Evolutionary conservation across 306 rosid species (phyloP).

Genomic region (Gastrolobium bilobum): DNA sequence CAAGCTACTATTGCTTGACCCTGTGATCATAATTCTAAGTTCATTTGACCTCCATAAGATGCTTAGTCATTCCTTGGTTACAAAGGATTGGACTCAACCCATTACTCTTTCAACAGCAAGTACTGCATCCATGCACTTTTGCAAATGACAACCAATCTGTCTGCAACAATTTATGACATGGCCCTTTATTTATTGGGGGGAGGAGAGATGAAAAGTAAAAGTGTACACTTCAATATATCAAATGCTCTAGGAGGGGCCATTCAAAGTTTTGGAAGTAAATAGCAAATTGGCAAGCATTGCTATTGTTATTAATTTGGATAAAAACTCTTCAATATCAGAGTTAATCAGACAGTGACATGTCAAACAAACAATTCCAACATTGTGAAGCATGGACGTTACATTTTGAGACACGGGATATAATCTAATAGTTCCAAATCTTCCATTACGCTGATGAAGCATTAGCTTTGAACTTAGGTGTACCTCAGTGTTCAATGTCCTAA

Average conservation of each 20-base stretch:
- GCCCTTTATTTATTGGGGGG: neutral
- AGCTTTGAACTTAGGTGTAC: neutral
- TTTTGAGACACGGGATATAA: too few relatives aligned
- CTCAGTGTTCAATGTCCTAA: neutral
- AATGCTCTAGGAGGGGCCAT: neutral
- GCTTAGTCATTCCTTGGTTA: too few relatives aligned
- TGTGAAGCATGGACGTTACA: too few relatives aligned
- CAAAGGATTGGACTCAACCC: neutral
- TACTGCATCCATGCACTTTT: neutral
- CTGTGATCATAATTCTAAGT: too few relatives aligned
- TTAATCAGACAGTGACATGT: too few relatives aligned
- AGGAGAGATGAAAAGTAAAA: constrained; percentile 4
- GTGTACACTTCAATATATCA: neutral
- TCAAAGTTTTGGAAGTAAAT: too few relatives aligned
- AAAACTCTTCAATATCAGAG: too few relatives aligned
- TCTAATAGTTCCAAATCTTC: neutral
- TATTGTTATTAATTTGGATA: too few relatives aligned
- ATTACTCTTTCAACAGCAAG: neutral
- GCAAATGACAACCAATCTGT: neutral
- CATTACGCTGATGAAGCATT: neutral
- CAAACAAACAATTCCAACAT: too few relatives aligned
- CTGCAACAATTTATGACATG: constrained; percentile 16
- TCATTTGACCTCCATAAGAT: too few relatives aligned
- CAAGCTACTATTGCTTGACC: too few relatives aligned
- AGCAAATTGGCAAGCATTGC: too few relatives aligned